Evolutionary conservation across 2,329 filamentous ascomycete genomes (phyloP), one percentile per base, ranked within the genome.

Genomic region (Aspergillus latus): DNA sequence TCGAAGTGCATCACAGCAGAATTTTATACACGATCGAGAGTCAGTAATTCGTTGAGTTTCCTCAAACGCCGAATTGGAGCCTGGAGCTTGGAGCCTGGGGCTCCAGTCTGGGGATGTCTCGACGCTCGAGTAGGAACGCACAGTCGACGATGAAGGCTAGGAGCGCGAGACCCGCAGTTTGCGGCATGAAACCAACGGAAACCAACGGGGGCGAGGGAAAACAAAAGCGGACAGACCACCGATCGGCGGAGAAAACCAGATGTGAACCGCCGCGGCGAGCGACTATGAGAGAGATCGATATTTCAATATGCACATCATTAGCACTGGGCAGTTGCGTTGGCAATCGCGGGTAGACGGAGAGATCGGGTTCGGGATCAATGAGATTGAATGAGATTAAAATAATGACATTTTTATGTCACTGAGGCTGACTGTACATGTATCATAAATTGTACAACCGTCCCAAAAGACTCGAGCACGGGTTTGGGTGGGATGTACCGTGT

Each of bases 211-310:
- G 37, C 10, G 34, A 37, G 26, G 21, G 21, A 21, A 21, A 21
- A 21, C 21, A 21, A 50, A 50, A 50, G 48, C 60, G 57, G 62
- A 62, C 56, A 52, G 51, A 54, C 60, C 45, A 48, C 48, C 55
- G 64, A 67, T 62, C 64, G 63, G 53, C 64, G 57, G 48, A 46
- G 9, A 10, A 42, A 49, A 42, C 48, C 36, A 50, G 36, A 16
- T 50, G 37, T 34, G 37, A 28, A 28, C 36, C 10, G 44, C 29
- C 30, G 36, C 37, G 34, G 44, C 43, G 29, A 34, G 28, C 42
- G 37, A 32, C 42, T 47, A 21, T 21, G 21, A 47, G 43, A 47
- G 43, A 40, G 21, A 30, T 40, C 21, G 21, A 40, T 32, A 37
- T 37, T 37, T 37, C 11, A 34, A 49, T 39, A 49, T 49, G 45